Percentiles rank a stretch among this genome's conserved stretches.
Conservation (phyloP, 164 flowering plant genomes). For the Tetrastigma voinierianum region DNA sequence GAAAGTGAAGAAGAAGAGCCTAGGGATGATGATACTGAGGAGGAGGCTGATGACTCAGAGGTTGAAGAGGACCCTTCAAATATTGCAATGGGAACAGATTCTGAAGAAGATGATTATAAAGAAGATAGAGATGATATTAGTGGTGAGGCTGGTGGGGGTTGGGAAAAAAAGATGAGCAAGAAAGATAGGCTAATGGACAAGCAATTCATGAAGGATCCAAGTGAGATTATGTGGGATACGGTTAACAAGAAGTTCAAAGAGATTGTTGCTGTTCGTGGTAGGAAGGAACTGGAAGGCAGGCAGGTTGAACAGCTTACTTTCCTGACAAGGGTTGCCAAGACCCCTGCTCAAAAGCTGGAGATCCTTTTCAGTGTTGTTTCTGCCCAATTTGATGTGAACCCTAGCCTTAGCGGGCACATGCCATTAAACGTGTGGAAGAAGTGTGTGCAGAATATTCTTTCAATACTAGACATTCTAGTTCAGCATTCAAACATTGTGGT, state of each 20-base stretch:
- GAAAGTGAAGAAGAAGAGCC: constrained; percentile 56
- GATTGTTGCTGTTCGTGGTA: constrained; percentile 82
- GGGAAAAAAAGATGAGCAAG: constrained; percentile 72
- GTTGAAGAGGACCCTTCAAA: constrained; percentile 45
- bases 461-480: constrained; percentile 69
- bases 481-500: constrained; percentile 77
- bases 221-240: constrained; percentile 80
- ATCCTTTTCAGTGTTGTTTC: constrained; percentile 84
- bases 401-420: constrained; percentile 89
- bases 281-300: constrained; percentile 95
- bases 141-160: constrained; percentile 30
- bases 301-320: constrained; percentile 94
- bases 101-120: constrained; percentile 27
- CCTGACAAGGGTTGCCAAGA: constrained; percentile 82
- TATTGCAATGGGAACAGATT: constrained; percentile 16
- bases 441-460: constrained; percentile 72
- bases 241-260: constrained; percentile 88
- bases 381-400: constrained; percentile 95
- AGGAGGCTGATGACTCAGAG: constrained; percentile 38
- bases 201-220: constrained; percentile 77
- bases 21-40: constrained; percentile 31
- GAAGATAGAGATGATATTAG: constrained; percentile 10
- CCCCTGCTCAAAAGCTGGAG: constrained; percentile 98
- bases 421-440: constrained; percentile 89
- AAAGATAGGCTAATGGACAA: constrained; percentile 78